phyloP scores from a whole-genome alignment of 176 grass and related monocot species.

The Cocos nucifera region DNA sequence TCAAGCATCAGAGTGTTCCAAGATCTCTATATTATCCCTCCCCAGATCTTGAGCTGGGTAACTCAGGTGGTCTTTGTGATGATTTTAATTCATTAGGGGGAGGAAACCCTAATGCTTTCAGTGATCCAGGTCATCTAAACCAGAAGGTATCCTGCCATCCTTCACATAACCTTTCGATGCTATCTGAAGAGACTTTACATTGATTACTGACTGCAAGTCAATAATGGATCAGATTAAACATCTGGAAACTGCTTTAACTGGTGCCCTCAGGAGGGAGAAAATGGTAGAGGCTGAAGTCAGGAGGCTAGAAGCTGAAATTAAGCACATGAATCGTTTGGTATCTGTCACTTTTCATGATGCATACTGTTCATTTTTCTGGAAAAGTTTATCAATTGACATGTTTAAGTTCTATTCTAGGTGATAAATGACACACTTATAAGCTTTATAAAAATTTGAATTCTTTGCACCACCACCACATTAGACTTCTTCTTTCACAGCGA shows the following conservation, averaged over 20 bases:
- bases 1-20: slow-evolving; percentile 43
- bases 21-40: slow-evolving; percentile 22
- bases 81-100: slow-evolving; percentile 28
- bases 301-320: slow-evolving; percentile 70
- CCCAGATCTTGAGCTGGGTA: slow-evolving; percentile 29
- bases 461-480: too few species aligned
- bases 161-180: too few species aligned
- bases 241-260: slow-evolving; percentile 60
- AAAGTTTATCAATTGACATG: too few species aligned
- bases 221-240: slow-evolving; percentile 43
- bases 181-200: too few species aligned
- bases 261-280: slow-evolving; percentile 86
- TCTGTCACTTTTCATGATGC: too few species aligned
- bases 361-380: too few species aligned
- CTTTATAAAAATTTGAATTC: too few species aligned
- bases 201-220: slow-evolving; percentile 6
- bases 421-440: too few species aligned
- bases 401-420: too few species aligned
- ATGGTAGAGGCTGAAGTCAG: slow-evolving; percentile 41
- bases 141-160: slow-evolving; percentile 38
- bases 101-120: slow-evolving; percentile 26
- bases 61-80: slow-evolving; percentile 31
- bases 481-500: too few species aligned
- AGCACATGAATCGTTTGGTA: slow-evolving; percentile 75
- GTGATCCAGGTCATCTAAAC: slow-evolving; percentile 36